Base-by-base conservation (phyloP, 768 basidiomycete species). In the Suillus tomentosus region DNA sequence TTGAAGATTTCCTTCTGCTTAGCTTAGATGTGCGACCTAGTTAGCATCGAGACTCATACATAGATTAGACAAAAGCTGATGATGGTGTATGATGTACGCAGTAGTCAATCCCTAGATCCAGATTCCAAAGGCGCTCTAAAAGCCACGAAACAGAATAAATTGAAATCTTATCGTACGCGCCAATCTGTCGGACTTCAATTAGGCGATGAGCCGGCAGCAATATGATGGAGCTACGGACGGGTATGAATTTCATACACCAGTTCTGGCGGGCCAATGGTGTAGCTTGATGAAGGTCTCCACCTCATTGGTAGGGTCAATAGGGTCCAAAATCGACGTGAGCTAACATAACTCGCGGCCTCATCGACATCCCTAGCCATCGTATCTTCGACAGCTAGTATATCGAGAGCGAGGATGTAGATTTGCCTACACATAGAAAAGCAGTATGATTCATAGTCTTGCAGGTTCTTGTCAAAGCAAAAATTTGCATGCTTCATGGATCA, bases 401-500 rank as follows among this genome's bases (percentile, higher is more conserved):
- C 11, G 22, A 53, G 40, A 24, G 48, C 34, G 34, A 60, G 15
- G 48, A 60, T 15, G 53, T 13, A 62, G 65, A 24, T 39, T 14
- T 10, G 19, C 36, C 63, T 55, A 3, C 62, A 37, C 5, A 45
- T 22, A 5, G n/a, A 59, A 17, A 24, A 45, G 57, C 31, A 17
- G 11, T 24, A 66, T 19, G 27, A 3, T 42, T 65, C 63, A 10
- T 66, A 87, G 82, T 42, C 24, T 58, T 58, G 9, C 87, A 86
- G 85, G 70, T 89, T 88, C 70, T 89, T 89, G 70, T 19, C 85
- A 66, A 89, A 89, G 72, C 88, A 90, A 71, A 89, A 9, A 87
- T 80, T 31, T 19, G 87, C 81, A 62, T 85, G 77, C 64, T 84
- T 84, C 10, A 77, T 79, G 1, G 80, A 90, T 5, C 31, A 31